Evolutionary conservation across 163 green algal species (phyloP), one percentile per base, ranked within the genome.

Genomic region (Chloroidium sp.): DNA sequence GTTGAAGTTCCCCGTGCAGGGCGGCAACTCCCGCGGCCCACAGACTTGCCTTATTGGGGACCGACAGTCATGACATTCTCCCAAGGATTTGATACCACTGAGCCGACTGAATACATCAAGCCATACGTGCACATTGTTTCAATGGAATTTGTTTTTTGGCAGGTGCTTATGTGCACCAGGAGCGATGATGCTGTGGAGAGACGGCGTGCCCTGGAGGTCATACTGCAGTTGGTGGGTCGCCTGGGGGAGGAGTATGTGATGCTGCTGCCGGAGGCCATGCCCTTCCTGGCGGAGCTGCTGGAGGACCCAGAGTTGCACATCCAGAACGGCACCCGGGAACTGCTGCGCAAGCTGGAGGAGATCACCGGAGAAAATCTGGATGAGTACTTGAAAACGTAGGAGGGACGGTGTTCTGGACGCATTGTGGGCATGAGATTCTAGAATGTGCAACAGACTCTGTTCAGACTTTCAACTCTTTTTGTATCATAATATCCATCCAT

Each of bases 181-280:
- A 89, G 82, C 14, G 69, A 82, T 36, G 76, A 72, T 2, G 58
- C 79, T 0, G 80, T 86, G 4, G 82, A 88, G 0, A 86, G 90
- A 3, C 82, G 90, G 59, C 82, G 92, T 60, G 90, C 85, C 0
- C 79, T 97, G 67, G 87, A 88, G 60, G 84, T 89, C 3, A 82
- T 92, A 2, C 75, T 74, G 1, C 77, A 90, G 72, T 80, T 98
- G 69, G 89, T 92, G 69, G 86, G 86, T 1, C 81, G 88, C 3
- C 80, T 98, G 84, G 79, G 87, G 0, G 92, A 98, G 83, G 95
- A 98, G 86, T 98, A 95, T 69, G 76, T 96, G 62, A 64, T 3
- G 6, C 84, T 98, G 82, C 84, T 98, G 79, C 90, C 92, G 3
- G 94, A 98, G 88, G 87, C 92, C 1, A 79, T 98, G 69, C 91